Conservation (phyloP, 2,329 filamentous ascomycete species). For the Ophiocordyceps robertsii region DNA sequence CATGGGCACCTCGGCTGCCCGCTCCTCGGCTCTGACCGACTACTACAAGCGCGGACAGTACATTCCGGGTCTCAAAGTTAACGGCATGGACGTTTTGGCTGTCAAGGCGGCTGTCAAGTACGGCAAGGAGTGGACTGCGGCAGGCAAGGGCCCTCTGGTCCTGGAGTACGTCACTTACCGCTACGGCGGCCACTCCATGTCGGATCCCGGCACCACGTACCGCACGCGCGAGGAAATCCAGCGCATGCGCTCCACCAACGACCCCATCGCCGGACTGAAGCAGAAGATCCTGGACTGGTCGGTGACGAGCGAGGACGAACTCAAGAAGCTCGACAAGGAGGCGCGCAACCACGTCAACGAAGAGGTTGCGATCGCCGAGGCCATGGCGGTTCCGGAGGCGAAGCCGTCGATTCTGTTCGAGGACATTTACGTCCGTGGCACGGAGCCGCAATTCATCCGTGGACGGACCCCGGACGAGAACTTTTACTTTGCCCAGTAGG, state of each 20-base stretch:
- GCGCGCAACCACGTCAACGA: constrained; percentile 73
- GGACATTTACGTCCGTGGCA: constrained; percentile 87
- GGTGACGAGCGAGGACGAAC: constrained; percentile 81
- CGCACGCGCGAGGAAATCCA: constrained; percentile 98
- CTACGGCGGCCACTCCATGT: constrained; percentile 99
- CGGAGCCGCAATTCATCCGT: constrained; percentile 77
- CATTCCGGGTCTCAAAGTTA: constrained; percentile 98
- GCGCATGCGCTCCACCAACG: constrained; percentile 97
- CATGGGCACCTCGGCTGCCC: constrained; percentile 94
- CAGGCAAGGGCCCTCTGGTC: constrained; percentile 84
- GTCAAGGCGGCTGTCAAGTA: constrained; percentile 94
- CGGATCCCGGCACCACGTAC: constrained; percentile 98
- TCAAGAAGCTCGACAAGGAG: constrained; percentile 93
- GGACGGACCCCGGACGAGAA: constrained; percentile 87
- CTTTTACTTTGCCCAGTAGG: constrained; percentile 64
- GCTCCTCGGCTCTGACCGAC: constrained; percentile 90
- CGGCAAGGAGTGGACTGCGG: constrained; percentile 73
- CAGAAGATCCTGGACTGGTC: constrained; percentile 96
- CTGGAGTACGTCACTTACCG: constrained; percentile 99
- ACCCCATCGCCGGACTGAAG: constrained; percentile 96
- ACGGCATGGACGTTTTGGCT: constrained; percentile 97
- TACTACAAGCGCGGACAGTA: constrained; percentile 99
- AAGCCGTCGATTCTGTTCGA: constrained; percentile 79
- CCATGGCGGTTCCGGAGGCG: constrained; percentile 68
- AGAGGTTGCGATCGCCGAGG: constrained; percentile 83